Base-by-base conservation (phyloP, 1,284 basidiomycete species). In the Tilletia indica region DNA sequence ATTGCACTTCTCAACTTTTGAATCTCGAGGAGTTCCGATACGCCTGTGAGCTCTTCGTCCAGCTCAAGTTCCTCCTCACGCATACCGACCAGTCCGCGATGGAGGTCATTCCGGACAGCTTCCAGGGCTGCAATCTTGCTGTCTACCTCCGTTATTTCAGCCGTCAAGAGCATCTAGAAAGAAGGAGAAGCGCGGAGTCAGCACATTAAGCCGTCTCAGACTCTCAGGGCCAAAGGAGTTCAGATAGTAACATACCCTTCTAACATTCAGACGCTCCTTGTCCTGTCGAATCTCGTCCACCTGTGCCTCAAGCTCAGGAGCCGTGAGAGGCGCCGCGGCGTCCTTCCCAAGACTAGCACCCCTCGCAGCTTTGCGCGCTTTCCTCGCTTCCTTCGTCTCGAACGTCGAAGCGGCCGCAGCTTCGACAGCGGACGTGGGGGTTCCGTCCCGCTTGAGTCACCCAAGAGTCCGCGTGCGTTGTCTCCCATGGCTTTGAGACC, bases 31-130 rank as follows among this genome's bases (percentile, higher is more conserved):
- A 82, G 71, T 70, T 82, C 80, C 12, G 70, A 72, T 0, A 84
- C 78, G 14, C 82, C 82, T 21, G 79, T 74, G 34, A 58, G 58
- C 68, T 74, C 96, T 77, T 97, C 96, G 80, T 97, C 93, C 42
- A 99, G 86, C 83, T 98, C 96, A 42, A 99, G 87, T 78, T 97
- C 94, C 77, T 98, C 95, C 82, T 99, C 97, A 73, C 95, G 92
- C 69, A 98, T 85, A 79, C 89, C 91, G 49, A 99, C 85, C 34
- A 99, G 87, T 81, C 93, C 91, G 66, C 90, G 88, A 82, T 95
- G 91, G 25, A 99, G 87, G 74, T 91, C 91, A 6, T 89, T 87
- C 73, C 93, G 89, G 74, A 97, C 92, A 36, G 87, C 88, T 78
- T 95, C 93, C 63, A 99, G 87, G 25, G 91, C 89, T 72, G 91